phyloP scores from a whole-genome alignment of 176 grass and related monocot genomes.

The Cymbopogon citratus region DNA sequence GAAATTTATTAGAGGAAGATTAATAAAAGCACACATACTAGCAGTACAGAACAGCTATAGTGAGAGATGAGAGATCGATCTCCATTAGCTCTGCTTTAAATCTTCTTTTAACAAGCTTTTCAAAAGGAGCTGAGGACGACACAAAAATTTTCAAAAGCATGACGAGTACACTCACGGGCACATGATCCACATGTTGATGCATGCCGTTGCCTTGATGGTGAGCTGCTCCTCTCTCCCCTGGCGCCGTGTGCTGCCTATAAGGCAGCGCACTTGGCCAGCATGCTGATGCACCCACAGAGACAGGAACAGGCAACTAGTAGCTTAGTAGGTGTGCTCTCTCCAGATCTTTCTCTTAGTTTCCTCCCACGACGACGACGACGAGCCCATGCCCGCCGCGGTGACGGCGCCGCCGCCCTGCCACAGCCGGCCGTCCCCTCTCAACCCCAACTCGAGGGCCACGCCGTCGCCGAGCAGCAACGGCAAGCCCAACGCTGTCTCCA shows the following conservation, averaged over 20 bases:
- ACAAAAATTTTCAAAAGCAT: background rate
- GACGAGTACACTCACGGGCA: background rate
- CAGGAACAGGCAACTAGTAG: background rate
- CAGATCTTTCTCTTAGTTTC: background rate
- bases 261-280: background rate
- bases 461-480: background rate
- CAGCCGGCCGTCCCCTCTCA: conserved; percentile 29
- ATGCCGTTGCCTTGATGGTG: background rate
- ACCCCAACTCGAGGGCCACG: conserved; percentile 31
- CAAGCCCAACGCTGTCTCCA: conserved; percentile 24
- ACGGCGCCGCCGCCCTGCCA: conserved; percentile 30
- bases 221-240: background rate
- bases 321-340: background rate
- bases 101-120: conserved; percentile 11
- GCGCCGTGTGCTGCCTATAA: background rate
- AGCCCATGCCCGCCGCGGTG: conserved; percentile 32
- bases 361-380: background rate
- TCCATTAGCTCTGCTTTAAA: background rate
- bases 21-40: background rate
- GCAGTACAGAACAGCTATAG: background rate
- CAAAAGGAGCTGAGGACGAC: background rate
- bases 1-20: background rate
- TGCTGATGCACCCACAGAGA: background rate
- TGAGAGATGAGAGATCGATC: background rate
- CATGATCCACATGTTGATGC: conserved; percentile 31